These are phyloP conservation scores for Gossypium australe DNA, from an alignment of 345 rosid genomes.

Conservation along the genomic window DNA sequence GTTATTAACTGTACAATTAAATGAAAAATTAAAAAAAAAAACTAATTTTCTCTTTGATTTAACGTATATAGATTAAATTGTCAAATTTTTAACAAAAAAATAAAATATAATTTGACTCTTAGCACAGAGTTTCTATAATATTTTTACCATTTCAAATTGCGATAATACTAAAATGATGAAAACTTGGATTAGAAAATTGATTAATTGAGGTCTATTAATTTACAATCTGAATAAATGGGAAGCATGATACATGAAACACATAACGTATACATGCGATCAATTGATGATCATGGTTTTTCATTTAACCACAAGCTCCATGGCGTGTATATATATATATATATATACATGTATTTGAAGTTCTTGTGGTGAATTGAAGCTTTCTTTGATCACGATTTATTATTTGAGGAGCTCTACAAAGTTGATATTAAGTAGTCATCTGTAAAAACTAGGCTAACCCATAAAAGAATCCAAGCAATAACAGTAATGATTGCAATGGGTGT, in stretches of 20 bases:
- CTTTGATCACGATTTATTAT: background rate
- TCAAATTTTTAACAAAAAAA: no score
- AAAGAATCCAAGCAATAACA: slow-evolving; percentile 32
- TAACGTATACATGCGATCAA: background rate
- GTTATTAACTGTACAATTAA: no score
- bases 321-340: background rate
- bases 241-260: background rate
- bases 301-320: background rate
- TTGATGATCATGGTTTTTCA: background rate
- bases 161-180: no score
- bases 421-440: slow-evolving; percentile 35
- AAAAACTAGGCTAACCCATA: slow-evolving; percentile 34
- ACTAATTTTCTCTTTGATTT: no score
- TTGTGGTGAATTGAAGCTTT: background rate
- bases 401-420: background rate
- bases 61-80: accelerated
- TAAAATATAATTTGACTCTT: no score
- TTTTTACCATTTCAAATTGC: no score
- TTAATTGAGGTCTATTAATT: no score
- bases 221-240: background rate
- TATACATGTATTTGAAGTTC: background rate
- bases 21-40: no score
- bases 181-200: no score
- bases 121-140: no score
- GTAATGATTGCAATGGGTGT: slow-evolving; percentile 39